Evolutionary conservation across 139 green algal species (phyloP).

Genomic region (Parachlorella kessleri): DNA sequence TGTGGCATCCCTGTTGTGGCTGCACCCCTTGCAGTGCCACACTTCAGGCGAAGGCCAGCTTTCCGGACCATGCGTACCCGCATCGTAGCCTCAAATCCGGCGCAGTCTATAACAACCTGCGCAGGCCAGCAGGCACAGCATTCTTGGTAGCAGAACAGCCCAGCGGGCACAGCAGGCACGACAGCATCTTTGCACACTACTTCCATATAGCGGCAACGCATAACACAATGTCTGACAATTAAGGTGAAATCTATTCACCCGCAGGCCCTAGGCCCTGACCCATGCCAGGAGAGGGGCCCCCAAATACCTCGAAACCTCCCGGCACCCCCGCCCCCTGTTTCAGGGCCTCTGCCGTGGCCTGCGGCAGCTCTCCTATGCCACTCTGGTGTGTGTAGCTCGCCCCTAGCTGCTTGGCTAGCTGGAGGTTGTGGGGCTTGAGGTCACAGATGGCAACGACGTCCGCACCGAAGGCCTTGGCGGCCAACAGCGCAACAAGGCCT

Average conservation of each 20-base stretch:
- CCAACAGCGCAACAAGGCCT: slow-evolving; percentile 59
- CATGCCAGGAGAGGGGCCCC: too few species aligned
- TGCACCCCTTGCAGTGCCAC: too few species aligned
- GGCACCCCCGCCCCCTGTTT: background rate
- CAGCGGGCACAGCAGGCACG: background rate
- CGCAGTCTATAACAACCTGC: slow-evolving; percentile 62
- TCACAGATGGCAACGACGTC: slow-evolving; percentile 49
- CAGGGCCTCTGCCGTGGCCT: background rate
- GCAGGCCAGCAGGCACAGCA: background rate
- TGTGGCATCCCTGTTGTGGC: too few species aligned
- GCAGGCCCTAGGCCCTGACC: too few species aligned
- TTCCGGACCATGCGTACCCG: slow-evolving; percentile 13
- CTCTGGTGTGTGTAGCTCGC: background rate
- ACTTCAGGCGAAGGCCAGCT: too few species aligned
- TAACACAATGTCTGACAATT: too few species aligned
- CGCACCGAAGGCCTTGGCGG: slow-evolving; percentile 55
- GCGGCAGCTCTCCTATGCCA: background rate
- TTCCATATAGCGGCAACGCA: too few species aligned
- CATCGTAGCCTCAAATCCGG: slow-evolving; percentile 58
- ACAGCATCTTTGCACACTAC: too few species aligned
- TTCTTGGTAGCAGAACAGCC: background rate
- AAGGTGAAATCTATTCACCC: too few species aligned
- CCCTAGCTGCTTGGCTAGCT: background rate
- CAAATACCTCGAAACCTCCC: background rate
- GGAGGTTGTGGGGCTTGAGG: slow-evolving; percentile 28